Conservation (phyloP, 768 basidiomycete species). For the Dictyophora rubrovolvata region DNA sequence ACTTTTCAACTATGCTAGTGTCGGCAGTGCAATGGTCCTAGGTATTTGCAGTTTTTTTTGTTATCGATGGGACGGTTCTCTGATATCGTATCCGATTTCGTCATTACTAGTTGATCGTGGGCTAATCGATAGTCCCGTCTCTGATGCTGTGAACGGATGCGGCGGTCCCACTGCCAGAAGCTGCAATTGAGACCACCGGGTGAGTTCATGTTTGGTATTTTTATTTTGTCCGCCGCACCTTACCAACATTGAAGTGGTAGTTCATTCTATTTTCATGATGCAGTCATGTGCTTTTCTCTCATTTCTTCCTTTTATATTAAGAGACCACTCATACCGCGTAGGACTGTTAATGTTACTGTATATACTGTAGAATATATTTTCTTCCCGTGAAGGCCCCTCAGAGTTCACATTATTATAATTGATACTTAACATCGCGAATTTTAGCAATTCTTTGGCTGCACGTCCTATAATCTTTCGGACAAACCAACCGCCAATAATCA, state of each 20-base stretch:
- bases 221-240: neutral
- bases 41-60: neutral
- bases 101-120: neutral
- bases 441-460: too few relatives aligned
- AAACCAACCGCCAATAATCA: too few relatives aligned
- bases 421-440: too few relatives aligned
- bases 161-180: slow-evolving; percentile 5
- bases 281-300: neutral
- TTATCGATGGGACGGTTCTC: neutral
- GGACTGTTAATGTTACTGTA: neutral
- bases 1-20: neutral
- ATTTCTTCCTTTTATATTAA: neutral
- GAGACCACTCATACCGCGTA: neutral
- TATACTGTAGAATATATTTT: neutral
- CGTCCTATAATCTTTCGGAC: too few relatives aligned
- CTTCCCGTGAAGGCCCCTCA: neutral
- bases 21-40: neutral
- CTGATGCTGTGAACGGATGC: neutral
- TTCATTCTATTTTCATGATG: neutral
- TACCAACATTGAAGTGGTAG: neutral
- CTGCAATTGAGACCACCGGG: slow-evolving; percentile 1
- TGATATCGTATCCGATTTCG: neutral
- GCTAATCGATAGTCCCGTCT: neutral
- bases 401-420: neutral
- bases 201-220: neutral